Base-by-base conservation (phyloP, 768 basidiomycete species). In the Boletus rubropictus region DNA sequence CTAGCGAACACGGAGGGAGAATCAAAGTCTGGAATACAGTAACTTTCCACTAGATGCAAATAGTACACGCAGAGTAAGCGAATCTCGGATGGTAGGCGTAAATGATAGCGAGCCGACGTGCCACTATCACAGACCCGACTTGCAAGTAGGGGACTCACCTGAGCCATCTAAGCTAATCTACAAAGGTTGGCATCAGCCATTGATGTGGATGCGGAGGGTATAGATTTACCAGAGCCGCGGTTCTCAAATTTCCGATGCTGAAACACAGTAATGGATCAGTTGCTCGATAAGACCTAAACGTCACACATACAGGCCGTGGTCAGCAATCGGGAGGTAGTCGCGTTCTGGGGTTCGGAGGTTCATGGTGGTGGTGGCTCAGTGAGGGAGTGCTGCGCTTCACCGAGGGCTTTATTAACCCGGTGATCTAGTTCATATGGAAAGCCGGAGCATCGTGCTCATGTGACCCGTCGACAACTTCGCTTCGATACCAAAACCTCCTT, bases 11-110 rank as follows among this genome's bases (percentile, higher is more conserved):
- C 75, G 15, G 88, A 91, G 4, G 93, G 93, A 2, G 90, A 93
- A 66, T 96, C 93, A 62, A 96, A 95, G 70, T 93, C 76, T 1
- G 92, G 92, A 22, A 94, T 78, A 58, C 93, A 96, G 65, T 92
- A 93, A 52, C 86, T 89, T 65, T 95, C 93, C 53, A 95, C 87
- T 90, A 48, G 20, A 34, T 43, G 28, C 10, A 37, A 22, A 41
- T 11, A 25, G 18, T 10, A 18, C 20, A 47, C 6, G 31, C 10
- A 20, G 36, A 39, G 25, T 59, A 28, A 53, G 50, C 31, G 31
- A 52, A 31, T 2, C 5, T 38, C 34, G 24, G 5, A 31, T 24
- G 31, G 18, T 24, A 17, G 12, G 24, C 1, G 25, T 9, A 38
- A 42, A 42, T 31, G 32, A 24, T 18, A 25, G 12, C 24, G 25